Evolutionary conservation across 2,329 filamentous ascomycete species (phyloP).

Genomic region (Fusarium torulosum): DNA sequence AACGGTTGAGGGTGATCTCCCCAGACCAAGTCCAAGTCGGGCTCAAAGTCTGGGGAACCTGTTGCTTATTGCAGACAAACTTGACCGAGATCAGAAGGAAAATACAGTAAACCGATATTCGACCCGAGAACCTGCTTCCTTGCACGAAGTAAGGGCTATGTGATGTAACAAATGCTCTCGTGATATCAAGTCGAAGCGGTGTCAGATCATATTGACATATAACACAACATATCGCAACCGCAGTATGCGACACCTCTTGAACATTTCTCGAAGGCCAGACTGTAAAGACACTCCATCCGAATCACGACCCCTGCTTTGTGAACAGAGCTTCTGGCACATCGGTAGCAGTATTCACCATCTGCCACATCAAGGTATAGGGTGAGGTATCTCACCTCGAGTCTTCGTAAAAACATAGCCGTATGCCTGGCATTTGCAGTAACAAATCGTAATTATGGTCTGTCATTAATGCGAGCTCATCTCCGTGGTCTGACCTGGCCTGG

Average conservation of each 20-base stretch:
- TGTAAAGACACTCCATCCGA: background rate
- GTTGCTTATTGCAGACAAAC: conserved; percentile 5
- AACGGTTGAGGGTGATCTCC: conserved; percentile 22
- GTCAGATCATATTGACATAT: conserved; percentile 20
- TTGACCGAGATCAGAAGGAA: conserved; percentile 13
- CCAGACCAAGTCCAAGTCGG: conserved; percentile 35
- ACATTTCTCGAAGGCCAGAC: background rate
- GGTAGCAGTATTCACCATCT: background rate
- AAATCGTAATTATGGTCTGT: conserved; percentile 24
- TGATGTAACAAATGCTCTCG: conserved; percentile 14
- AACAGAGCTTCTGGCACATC: conserved; percentile 23
- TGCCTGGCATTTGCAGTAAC: background rate
- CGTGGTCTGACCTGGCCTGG: conserved; percentile 27
- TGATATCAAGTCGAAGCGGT: conserved; percentile 6
- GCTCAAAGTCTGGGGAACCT: conserved; percentile 38
- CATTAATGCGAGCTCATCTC: conserved; percentile 8
- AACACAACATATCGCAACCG: background rate
- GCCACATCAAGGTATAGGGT: conserved; percentile 6
- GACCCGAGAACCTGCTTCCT: background rate
- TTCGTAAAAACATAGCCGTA: background rate
- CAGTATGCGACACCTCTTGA: conserved; percentile 5
- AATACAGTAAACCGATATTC: conserved; percentile 18
- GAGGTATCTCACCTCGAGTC: background rate
- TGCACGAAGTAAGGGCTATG: background rate
- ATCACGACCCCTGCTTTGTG: conserved; percentile 12